A percentile compares a stretch with the other conserved stretches of the same genome.
phyloP scores from a whole-genome alignment of 2,329 filamentous ascomycete genomes.

The Sarocladium brachiariae region DNA sequence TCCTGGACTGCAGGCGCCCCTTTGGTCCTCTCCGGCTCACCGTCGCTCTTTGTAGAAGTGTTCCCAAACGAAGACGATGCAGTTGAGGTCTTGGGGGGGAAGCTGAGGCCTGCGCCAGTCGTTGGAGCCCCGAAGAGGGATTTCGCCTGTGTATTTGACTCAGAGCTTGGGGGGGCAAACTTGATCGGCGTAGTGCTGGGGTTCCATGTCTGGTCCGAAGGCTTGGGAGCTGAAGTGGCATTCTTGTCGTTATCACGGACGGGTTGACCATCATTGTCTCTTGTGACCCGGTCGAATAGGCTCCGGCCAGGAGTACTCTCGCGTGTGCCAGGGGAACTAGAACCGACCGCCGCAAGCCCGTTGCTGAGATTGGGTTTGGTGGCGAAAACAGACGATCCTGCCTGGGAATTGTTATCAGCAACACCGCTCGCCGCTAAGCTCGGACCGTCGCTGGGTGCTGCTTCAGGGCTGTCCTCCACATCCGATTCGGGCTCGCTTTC shows the following conservation, averaged over 20 bases:
- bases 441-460: conserved; percentile 35
- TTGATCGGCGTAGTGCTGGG: conserved; percentile 48
- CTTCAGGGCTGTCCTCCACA: conserved; percentile 34
- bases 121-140: conserved; percentile 24
- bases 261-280: conserved; percentile 42
- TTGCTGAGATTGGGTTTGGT: conserved; percentile 23
- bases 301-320: conserved; percentile 41
- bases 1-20: conserved; percentile 19
- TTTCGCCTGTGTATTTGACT: conserved; percentile 18
- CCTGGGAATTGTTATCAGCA: conserved; percentile 31
- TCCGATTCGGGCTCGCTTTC: conserved; percentile 40
- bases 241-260: conserved; percentile 30
- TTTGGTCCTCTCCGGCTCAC: conserved; percentile 20
- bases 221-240: conserved; percentile 17
- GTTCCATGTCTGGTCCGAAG: conserved; percentile 34
- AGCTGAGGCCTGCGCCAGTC: conserved; percentile 22
- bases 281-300: conserved; percentile 49
- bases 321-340: conserved; percentile 34
- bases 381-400: conserved; percentile 19
- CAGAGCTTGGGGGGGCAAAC: conserved; percentile 33
- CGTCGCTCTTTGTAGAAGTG: conserved; percentile 19
- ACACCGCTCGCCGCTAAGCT: conserved; percentile 35
- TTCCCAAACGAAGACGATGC: not conserved
- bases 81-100: conserved; percentile 28
- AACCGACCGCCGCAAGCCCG: conserved; percentile 19